Conservation (phyloP, 225 moss, liverwort and hornwort genomes). For the Bryoerythrophyllum caledonicum region DNA sequence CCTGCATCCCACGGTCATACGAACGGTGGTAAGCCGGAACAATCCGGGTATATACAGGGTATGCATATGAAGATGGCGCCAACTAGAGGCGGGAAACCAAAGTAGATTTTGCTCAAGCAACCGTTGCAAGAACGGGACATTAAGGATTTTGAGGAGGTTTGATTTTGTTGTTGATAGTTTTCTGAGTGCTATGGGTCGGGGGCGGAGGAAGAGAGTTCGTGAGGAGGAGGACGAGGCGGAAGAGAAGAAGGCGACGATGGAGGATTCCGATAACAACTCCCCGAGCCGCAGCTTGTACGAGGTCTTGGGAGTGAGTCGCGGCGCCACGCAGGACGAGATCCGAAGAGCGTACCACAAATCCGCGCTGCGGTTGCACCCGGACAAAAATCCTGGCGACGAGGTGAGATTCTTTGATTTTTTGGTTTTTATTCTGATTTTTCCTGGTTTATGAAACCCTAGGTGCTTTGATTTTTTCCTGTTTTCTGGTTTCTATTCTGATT, state of each 20-base stretch:
- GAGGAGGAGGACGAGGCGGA: slow-evolving; percentile 12
- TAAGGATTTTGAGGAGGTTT: background rate
- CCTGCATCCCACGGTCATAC: too few relatives aligned
- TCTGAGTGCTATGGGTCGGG: slow-evolving; percentile 30
- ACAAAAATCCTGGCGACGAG: slow-evolving; percentile 91
- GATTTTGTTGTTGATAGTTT: background rate
- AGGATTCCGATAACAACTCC: slow-evolving; percentile 32
- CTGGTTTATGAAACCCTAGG: too few relatives aligned
- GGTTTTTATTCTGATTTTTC: background rate
- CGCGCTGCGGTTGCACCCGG: slow-evolving; percentile 88
- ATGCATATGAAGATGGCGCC: background rate
- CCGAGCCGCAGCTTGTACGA: slow-evolving; percentile 51
- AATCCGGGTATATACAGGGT: too few relatives aligned
- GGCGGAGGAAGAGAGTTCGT: slow-evolving; percentile 39
- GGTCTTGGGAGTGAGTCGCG: slow-evolving; percentile 71
- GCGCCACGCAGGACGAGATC: slow-evolving; percentile 78
- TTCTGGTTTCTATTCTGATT: background rate
- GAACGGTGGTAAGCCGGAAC: too few relatives aligned
- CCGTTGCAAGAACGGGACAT: background rate
- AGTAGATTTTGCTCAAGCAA: background rate
- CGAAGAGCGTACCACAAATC: slow-evolving; percentile 93
- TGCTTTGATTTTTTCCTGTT: background rate
- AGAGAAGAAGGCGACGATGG: slow-evolving; percentile 23
- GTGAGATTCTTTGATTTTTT: slow-evolving; percentile 17
- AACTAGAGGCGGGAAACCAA: slow-evolving; percentile 13